Conservation (phyloP, 306 rosid genomes). For the Gillenia trifoliata region DNA sequence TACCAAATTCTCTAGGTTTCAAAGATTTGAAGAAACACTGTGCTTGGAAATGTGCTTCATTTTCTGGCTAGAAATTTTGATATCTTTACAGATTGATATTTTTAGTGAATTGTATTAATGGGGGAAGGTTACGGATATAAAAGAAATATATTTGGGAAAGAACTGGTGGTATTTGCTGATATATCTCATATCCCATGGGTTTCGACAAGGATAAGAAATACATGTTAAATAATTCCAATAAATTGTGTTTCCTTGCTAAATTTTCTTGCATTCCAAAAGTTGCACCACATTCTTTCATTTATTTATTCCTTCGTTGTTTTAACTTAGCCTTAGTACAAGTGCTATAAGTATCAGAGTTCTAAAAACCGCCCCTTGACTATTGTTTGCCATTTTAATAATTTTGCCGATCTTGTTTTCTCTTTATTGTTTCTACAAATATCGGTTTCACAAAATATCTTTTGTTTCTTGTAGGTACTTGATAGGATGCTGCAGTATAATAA, state of each 20-base stretch:
- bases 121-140: background rate
- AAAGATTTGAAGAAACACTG: background rate
- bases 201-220: background rate
- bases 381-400: background rate
- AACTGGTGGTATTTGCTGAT: background rate
- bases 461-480: slow-evolving; percentile 59
- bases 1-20: background rate
- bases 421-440: slow-evolving; percentile 12
- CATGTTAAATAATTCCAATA: background rate
- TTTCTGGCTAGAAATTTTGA: background rate
- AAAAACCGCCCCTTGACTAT: background rate
- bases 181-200: background rate
- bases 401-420: background rate
- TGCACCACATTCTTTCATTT: background rate
- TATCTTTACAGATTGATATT: background rate
- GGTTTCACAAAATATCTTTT: slow-evolving; percentile 17
- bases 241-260: background rate
- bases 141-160: background rate
- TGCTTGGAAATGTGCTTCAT: background rate
- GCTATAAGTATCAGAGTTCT: background rate
- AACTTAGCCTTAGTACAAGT: background rate
- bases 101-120: background rate
- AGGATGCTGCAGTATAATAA: slow-evolving; percentile 61
- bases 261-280: background rate
- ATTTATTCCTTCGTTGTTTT: background rate